These are phyloP conservation scores for Phlebopus sp. DNA, from an alignment of 1,284 basidiomycete genomes.

Conservation along the genomic window DNA sequence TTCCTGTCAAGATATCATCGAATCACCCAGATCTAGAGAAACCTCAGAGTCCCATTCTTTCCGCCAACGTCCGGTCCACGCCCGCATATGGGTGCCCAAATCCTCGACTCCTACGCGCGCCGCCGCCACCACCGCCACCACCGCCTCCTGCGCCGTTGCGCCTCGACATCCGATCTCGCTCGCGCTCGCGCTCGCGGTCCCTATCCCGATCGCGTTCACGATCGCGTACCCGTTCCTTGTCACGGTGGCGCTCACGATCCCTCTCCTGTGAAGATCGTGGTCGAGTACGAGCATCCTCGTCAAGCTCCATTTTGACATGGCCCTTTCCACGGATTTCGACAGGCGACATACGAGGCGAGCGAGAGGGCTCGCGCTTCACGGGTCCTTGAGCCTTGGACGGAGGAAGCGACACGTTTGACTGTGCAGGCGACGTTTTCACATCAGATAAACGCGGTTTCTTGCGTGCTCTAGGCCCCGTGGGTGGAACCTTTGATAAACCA, in stretches of 20 bases:
- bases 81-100: conserved; percentile 32
- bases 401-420: conserved; percentile 32
- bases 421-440: conserved; percentile 42
- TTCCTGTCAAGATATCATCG: too few species aligned
- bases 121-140: conserved; percentile 23
- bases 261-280: conserved; percentile 39
- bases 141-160: conserved; percentile 32
- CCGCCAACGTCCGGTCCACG: conserved; percentile 75
- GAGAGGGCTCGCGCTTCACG: conserved; percentile 27
- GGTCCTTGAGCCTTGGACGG: conserved; percentile 26
- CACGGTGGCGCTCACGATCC: conserved; percentile 38
- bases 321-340: conserved; percentile 35
- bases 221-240: conserved; percentile 34
- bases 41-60: conserved; percentile 67
- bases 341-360: conserved; percentile 39
- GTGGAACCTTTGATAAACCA: conserved; percentile 52
- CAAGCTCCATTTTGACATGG: conserved; percentile 55
- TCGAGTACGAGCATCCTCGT: conserved; percentile 45
- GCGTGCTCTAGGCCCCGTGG: conserved; percentile 73
- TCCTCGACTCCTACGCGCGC: conserved; percentile 29
- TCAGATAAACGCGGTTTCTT: conserved; percentile 73
- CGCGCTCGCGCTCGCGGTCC: conserved; percentile 32
- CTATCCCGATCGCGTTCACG: conserved; percentile 33
- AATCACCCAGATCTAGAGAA: conserved; percentile 17
- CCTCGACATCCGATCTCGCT: conserved; percentile 32